Evolutionary conservation across 306 rosid species (phyloP).

Genomic region (Prosopis cineraria): DNA sequence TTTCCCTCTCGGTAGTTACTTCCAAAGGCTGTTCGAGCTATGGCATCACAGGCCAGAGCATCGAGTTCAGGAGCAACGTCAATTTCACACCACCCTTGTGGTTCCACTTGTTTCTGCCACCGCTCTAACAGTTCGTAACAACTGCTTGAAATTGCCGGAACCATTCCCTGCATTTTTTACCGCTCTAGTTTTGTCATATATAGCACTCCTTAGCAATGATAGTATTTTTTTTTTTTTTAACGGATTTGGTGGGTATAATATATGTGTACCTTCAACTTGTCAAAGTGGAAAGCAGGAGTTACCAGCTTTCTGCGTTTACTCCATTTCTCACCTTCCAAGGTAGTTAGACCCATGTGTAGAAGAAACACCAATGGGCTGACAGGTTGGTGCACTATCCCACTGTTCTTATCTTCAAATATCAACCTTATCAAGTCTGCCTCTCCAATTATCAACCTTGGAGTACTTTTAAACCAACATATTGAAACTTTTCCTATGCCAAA

Average conservation of each 20-base stretch:
- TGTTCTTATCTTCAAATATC: slow-evolving; percentile 40
- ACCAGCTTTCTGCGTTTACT: slow-evolving; percentile 45
- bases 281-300: slow-evolving; percentile 50
- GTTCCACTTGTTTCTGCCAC: slow-evolving; percentile 35
- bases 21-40: slow-evolving; percentile 53
- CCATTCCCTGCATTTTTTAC: slow-evolving; percentile 38
- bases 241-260: neutral
- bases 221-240: too few species aligned
- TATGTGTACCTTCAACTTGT: slow-evolving; percentile 43
- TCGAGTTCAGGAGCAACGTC: slow-evolving; percentile 44
- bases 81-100: slow-evolving; percentile 41
- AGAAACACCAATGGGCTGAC: slow-evolving; percentile 41
- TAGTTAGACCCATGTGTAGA: slow-evolving; percentile 42
- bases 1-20: slow-evolving; percentile 53
- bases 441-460: slow-evolving; percentile 44
- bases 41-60: slow-evolving; percentile 39
- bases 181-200: neutral
- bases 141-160: slow-evolving; percentile 47
- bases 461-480: slow-evolving; percentile 41
- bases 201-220: neutral
- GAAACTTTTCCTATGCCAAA: slow-evolving; percentile 36
- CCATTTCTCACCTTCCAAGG: slow-evolving; percentile 52
- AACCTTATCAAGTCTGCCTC: slow-evolving; percentile 42
- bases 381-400: slow-evolving; percentile 41
- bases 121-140: slow-evolving; percentile 40